Conservation (phyloP, 164 flowering plant species). For the Piper betle region DNA sequence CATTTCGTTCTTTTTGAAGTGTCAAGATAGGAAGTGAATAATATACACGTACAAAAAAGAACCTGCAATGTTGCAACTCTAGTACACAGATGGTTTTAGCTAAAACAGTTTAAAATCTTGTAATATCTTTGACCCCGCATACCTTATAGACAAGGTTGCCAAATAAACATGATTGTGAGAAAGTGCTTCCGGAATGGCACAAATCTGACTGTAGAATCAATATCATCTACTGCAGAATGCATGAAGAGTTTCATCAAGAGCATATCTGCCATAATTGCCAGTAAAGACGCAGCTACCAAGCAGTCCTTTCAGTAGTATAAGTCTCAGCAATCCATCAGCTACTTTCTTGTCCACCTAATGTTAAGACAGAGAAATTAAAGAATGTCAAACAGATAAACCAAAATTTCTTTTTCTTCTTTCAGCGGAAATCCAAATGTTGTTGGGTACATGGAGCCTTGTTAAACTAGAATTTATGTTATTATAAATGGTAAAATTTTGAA, state of each 20-base stretch:
- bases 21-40: too few relatives aligned
- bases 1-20: too few relatives aligned
- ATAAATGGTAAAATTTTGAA: background rate
- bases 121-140: too few relatives aligned
- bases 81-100: too few relatives aligned
- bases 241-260: slow-evolving; percentile 71
- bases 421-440: too few relatives aligned
- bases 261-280: slow-evolving; percentile 76
- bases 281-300: slow-evolving; percentile 94
- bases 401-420: background rate
- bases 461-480: too few relatives aligned
- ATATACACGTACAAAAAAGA: too few relatives aligned
- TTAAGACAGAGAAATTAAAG: background rate
- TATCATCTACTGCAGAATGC: slow-evolving; percentile 72
- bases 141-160: too few relatives aligned
- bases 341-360: slow-evolving; percentile 94
- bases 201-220: background rate
- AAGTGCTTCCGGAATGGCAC: background rate
- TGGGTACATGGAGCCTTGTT: too few relatives aligned
- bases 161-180: background rate
- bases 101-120: too few relatives aligned
- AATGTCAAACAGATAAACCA: too few relatives aligned
- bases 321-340: slow-evolving; percentile 89
- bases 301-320: slow-evolving; percentile 89
- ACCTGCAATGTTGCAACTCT: too few relatives aligned